These are phyloP conservation scores for Candida odintsovae DNA, from an alignment of 805 yeast genomes.

Conservation along the genomic window DNA sequence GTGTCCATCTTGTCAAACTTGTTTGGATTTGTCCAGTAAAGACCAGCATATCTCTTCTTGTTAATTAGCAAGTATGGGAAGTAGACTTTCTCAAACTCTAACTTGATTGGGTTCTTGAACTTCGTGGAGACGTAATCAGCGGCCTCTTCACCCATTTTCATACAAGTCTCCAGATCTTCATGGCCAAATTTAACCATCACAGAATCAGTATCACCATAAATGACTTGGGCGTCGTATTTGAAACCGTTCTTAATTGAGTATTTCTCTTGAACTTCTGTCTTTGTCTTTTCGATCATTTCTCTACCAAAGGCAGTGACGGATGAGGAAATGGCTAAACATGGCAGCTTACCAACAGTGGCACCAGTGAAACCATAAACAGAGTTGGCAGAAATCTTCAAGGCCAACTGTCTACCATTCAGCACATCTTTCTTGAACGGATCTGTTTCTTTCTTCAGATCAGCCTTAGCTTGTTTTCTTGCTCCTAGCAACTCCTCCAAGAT, in stretches of 20 bases:
- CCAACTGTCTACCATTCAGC: slow-evolving; percentile 94
- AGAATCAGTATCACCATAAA: slow-evolving; percentile 98
- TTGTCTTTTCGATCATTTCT: slow-evolving; percentile 92
- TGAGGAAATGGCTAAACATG: slow-evolving; percentile 93
- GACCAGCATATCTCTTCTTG: slow-evolving; percentile 95
- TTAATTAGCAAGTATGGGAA: slow-evolving; percentile 91
- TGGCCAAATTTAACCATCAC: slow-evolving; percentile 98
- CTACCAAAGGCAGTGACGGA: slow-evolving; percentile 96
- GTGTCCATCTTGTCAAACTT: slow-evolving; percentile 96
- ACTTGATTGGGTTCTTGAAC: slow-evolving; percentile 81
- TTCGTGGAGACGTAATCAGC: slow-evolving; percentile 78
- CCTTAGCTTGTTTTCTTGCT: slow-evolving; percentile 92
- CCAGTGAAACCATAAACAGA: slow-evolving; percentile 99
- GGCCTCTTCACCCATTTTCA: slow-evolving; percentile 91
- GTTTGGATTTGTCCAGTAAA: slow-evolving; percentile 92
- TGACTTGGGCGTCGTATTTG: slow-evolving; percentile 80
- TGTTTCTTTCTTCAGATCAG: slow-evolving; percentile 83
- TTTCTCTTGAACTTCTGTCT: slow-evolving; percentile 72
- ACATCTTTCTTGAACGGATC: slow-evolving; percentile 94
- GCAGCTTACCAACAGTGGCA: slow-evolving; percentile 95
- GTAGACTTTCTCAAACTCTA: slow-evolving; percentile 95
- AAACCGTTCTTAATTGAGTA: slow-evolving; percentile 81
- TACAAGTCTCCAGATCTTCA: slow-evolving; percentile 70
- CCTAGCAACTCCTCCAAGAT: slow-evolving; percentile 80
- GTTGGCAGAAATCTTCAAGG: slow-evolving; percentile 93